Conservation (phyloP, 768 basidiomycete species). For the Cantharellus cinnabarinus region DNA sequence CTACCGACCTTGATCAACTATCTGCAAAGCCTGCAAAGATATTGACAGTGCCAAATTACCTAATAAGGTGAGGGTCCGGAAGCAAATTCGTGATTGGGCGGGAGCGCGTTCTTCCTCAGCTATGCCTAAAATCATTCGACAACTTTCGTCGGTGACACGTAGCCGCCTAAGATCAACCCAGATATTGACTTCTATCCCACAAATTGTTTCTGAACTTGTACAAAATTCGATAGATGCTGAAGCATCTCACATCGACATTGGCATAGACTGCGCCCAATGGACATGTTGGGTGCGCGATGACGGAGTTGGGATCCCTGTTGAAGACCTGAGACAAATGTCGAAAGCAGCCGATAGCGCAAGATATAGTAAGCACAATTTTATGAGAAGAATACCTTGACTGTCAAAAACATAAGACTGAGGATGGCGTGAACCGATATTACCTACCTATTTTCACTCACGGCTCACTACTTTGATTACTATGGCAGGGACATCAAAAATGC, state of each 20-base stretch:
- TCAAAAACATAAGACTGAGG: neutral
- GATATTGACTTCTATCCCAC: slow-evolving; percentile 62
- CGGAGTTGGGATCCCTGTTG: slow-evolving; percentile 52
- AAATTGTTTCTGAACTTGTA: slow-evolving; percentile 64
- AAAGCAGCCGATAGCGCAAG: slow-evolving; percentile 21
- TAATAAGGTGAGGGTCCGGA: no score
- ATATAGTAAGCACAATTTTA: slow-evolving; percentile 36
- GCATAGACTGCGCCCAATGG: slow-evolving; percentile 60
- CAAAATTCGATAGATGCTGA: slow-evolving; percentile 81
- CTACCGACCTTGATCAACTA: no score
- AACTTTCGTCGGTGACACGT: slow-evolving; percentile 30
- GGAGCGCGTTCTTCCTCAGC: neutral
- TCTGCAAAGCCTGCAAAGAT: no score
- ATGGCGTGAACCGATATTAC: neutral
- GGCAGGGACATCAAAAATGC: slow-evolving; percentile 55
- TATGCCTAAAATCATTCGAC: neutral
- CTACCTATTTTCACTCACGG: neutral
- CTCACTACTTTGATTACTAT: neutral
- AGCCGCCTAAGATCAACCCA: slow-evolving; percentile 61
- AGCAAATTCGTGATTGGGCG: neutral
- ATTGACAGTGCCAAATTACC: no score
- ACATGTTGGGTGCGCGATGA: slow-evolving; percentile 72
- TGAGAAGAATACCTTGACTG: neutral
- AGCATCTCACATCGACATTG: slow-evolving; percentile 45
- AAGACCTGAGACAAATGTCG: slow-evolving; percentile 35